phyloP scores from a whole-genome alignment of 495 filamentous ascomycete species.

The Penicillium dipodomyicola region DNA sequence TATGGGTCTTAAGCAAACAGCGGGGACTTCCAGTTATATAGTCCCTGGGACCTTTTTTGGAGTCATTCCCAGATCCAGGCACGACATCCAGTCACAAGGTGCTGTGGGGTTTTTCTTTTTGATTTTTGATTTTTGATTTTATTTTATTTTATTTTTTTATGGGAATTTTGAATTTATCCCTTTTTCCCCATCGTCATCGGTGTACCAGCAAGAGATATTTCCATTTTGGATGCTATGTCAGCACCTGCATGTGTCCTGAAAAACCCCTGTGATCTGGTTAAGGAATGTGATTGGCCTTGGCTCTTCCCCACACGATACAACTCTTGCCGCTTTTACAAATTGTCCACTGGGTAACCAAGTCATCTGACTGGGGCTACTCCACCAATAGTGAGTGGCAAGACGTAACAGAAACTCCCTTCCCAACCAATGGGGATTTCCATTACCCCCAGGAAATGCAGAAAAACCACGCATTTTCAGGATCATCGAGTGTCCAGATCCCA shows the following conservation, averaged over 20 bases:
- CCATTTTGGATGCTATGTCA: conserved; percentile 12
- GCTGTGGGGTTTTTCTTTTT: conserved; percentile 17
- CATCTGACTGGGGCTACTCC: conserved; percentile 11
- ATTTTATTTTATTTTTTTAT: conserved; percentile 23
- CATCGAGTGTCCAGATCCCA: conserved; percentile 8
- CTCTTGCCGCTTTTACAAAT: conserved; percentile 6
- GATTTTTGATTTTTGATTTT: conserved; percentile 16
- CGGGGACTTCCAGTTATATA: conserved; percentile 10
- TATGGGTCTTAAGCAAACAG: conserved; percentile 5
- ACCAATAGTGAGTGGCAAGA: conserved; percentile 26
- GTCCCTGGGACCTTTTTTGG: not conserved
- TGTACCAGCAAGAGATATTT: conserved; percentile 9
- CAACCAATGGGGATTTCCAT: conserved; percentile 35
- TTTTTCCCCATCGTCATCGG: conserved; percentile 19
- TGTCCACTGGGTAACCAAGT: conserved; percentile 11
- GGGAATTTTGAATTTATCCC: conserved; percentile 11
- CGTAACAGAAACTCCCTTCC: conserved; percentile 40
- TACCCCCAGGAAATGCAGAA: conserved; percentile 29
- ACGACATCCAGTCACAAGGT: conserved; percentile 33
- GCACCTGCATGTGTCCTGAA: conserved; percentile 8
- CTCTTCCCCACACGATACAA: not conserved
- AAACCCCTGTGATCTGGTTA: not conserved
- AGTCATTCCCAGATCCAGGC: conserved; percentile 21
- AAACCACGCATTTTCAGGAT: conserved; percentile 20
- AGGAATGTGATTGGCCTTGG: not conserved